Conservation (phyloP, 1,139 yeast genomes). For the Yamadazyma dendronema region DNA sequence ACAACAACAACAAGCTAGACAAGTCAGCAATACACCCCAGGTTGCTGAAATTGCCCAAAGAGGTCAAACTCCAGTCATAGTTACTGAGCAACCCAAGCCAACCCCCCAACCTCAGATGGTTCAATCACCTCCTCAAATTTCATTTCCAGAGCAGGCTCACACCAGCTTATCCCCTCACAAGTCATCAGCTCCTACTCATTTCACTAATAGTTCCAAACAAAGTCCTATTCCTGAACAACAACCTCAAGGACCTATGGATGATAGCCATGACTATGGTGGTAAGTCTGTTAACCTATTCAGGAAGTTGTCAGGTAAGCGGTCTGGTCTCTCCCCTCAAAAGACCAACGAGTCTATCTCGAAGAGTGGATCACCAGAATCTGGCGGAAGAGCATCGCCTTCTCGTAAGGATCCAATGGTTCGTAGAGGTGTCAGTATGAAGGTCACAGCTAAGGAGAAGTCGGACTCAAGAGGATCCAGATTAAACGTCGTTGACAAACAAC, state of each 20-base stretch:
- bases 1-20: conserved; percentile 3
- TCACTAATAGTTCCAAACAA: conserved; percentile 5
- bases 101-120: conserved; percentile 15
- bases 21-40: neutral
- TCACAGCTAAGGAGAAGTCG: conserved; percentile 54
- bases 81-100: conserved; percentile 17
- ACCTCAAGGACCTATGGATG: conserved; percentile 29
- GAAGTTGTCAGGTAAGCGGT: conserved; percentile 37
- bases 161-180: conserved; percentile 36
- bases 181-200: conserved; percentile 4
- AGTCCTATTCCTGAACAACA: conserved; percentile 33
- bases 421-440: conserved; percentile 62
- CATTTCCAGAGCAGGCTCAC: conserved; percentile 72
- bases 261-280: conserved; percentile 39
- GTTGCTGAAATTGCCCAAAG: conserved; percentile 9
- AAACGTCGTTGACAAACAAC: conserved; percentile 18
- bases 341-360: conserved; percentile 10
- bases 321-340: conserved; percentile 19
- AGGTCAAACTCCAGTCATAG: conserved; percentile 13
- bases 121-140: conserved; percentile 23
- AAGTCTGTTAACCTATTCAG: conserved; percentile 39
- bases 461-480: conserved; percentile 26
- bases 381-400: conserved; percentile 15
- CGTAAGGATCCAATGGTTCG: conserved; percentile 51
- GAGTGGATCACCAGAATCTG: conserved; percentile 14